A percentile compares a stretch with the other conserved stretches of the same genome.
Evolutionary conservation across 345 rosid species (phyloP).

Genomic region (Lumnitzera littorea): DNA sequence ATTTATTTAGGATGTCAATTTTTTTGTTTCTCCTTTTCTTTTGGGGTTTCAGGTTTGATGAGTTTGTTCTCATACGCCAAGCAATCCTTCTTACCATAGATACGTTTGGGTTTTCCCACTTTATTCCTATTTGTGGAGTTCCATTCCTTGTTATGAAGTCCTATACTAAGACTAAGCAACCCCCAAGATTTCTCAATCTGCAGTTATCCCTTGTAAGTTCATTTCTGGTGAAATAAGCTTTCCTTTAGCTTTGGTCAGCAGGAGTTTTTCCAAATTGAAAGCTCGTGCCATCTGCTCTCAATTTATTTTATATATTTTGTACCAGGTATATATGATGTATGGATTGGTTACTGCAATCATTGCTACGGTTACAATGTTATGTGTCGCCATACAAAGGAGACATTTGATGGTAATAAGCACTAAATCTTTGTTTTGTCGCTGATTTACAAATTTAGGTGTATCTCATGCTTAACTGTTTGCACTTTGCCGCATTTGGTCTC

Average conservation of each 20-base stretch:
- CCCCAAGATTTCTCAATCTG: conserved; percentile 8
- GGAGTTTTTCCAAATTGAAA: too few species aligned
- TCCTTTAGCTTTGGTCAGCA: neutral
- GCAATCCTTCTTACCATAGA: conserved; percentile 84
- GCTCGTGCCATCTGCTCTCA: conserved; percentile 3
- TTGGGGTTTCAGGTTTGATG: conserved; percentile 64
- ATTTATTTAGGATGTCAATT: neutral
- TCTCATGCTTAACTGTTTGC: neutral
- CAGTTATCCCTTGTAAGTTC: conserved; percentile 51
- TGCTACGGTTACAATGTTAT: conserved; percentile 52
- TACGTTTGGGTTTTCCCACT: conserved; percentile 80
- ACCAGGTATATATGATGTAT: conserved; percentile 64
- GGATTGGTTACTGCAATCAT: conserved; percentile 55
- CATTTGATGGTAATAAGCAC: conserved; percentile 66
- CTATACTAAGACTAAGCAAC: conserved; percentile 17
- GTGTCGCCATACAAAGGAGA: conserved; percentile 81
- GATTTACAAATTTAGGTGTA: neutral
- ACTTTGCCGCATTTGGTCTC: conserved; percentile 18
- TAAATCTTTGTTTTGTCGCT: neutral
- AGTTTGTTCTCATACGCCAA: conserved; percentile 77
- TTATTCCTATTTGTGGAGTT: conserved; percentile 74
- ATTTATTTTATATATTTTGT: conserved; percentile 1
- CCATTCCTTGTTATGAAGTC: conserved; percentile 44
- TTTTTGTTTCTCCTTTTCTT: conserved; percentile 5
- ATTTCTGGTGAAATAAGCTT: neutral